phyloP scores from a whole-genome alignment of 768 basidiomycete species.

The Russula abietina region DNA sequence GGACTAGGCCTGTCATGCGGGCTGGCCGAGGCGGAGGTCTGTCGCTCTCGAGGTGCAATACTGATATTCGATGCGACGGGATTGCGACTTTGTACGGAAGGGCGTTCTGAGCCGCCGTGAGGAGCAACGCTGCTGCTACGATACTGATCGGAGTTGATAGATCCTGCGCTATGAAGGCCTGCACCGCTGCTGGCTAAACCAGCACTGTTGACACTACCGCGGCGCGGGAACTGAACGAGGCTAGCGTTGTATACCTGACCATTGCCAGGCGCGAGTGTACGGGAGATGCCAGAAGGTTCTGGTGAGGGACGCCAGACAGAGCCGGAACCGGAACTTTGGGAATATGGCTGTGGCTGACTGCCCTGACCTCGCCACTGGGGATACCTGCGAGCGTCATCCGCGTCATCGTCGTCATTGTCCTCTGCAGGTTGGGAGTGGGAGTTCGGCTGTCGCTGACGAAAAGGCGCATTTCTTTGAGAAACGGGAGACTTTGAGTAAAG shows the following conservation, averaged over 20 bases:
- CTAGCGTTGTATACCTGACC: conserved; percentile 32
- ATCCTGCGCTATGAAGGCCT: too few relatives aligned
- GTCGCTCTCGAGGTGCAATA: too few relatives aligned
- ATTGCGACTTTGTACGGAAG: too few relatives aligned
- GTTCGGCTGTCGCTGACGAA: conserved; percentile 13
- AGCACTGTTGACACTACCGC: conserved; percentile 19
- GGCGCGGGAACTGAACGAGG: conserved; percentile 38
- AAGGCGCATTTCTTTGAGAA: conserved; percentile 5
- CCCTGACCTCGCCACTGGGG: not conserved
- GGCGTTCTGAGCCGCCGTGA: too few relatives aligned
- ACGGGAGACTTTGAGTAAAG: conserved; percentile 13
- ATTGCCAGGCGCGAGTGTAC: conserved; percentile 27
- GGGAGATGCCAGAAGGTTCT: conserved; percentile 21
- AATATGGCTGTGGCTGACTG: conserved; percentile 9
- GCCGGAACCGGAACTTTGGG: conserved; percentile 8
- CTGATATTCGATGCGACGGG: too few relatives aligned
- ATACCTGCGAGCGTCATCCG: not conserved
- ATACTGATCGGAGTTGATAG: too few relatives aligned
- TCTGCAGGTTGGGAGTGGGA: not conserved
- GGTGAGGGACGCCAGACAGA: not conserved
- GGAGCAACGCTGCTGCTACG: too few relatives aligned
- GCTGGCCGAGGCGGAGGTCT: too few relatives aligned
- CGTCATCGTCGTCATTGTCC: too few relatives aligned
- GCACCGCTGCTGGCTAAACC: too few relatives aligned
- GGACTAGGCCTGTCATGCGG: too few relatives aligned